Conservation (phyloP, 768 basidiomycete genomes). For the Phaeotremella fagi region DNA sequence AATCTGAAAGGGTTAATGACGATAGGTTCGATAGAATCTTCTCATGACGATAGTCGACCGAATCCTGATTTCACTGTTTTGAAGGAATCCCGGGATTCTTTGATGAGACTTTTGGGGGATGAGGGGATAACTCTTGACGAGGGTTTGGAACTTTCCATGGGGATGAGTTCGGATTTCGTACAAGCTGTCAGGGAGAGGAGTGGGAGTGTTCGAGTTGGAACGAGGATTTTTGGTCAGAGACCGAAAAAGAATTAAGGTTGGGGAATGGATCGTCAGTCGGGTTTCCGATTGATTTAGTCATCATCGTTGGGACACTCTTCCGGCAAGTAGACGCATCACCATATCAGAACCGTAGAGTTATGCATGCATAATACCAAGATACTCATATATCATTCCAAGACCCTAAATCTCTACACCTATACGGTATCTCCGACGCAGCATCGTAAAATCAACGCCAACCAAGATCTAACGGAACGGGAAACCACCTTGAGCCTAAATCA, state of each 20-base stretch:
- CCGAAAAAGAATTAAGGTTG: constrained; percentile 52
- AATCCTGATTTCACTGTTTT: constrained; percentile 74
- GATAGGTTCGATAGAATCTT: constrained; percentile 77
- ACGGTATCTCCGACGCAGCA: too few relatives aligned
- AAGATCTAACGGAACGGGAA: constrained; percentile 32
- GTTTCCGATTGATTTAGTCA: too few relatives aligned
- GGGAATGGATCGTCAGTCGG: too few relatives aligned
- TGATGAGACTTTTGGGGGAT: constrained; percentile 45
- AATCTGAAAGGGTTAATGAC: constrained; percentile 89
- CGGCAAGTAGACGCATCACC: too few relatives aligned
- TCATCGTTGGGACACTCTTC: too few relatives aligned
- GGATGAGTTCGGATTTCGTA: constrained; percentile 94
- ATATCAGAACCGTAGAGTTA: too few relatives aligned
- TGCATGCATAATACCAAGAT: too few relatives aligned
- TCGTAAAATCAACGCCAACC: too few relatives aligned
- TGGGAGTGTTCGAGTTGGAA: constrained; percentile 84
- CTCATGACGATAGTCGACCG: constrained; percentile 54
- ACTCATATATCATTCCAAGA: too few relatives aligned
- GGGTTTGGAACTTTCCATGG: constrained; percentile 60
- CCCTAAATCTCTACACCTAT: too few relatives aligned
- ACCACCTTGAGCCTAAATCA: constrained; percentile 33
- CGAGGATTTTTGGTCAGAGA: constrained; percentile 77
- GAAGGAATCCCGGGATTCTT: constrained; percentile 59
- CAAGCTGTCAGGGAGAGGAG: constrained; percentile 77
- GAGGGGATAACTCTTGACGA: constrained; percentile 20